These are phyloP conservation scores for Coemansia sp. DNA, from an alignment of 192 early-diverging fungal genomes.

Conservation along the genomic window DNA sequence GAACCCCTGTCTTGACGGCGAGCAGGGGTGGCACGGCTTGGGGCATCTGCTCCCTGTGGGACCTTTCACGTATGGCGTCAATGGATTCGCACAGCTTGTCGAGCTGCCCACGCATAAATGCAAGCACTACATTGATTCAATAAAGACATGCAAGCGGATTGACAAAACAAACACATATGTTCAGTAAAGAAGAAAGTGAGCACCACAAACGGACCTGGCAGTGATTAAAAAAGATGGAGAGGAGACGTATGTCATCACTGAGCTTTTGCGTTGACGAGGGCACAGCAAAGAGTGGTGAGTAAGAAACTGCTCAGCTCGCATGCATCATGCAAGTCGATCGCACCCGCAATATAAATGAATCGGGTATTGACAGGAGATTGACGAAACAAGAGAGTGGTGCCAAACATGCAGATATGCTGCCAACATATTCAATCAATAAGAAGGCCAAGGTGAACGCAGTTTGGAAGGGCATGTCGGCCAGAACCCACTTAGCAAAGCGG, in stretches of 20 bases:
- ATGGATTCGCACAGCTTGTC: background rate
- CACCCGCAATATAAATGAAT: background rate
- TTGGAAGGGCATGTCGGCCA: background rate
- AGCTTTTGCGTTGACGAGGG: background rate
- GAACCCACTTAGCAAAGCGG: background rate
- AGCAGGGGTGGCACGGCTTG: background rate
- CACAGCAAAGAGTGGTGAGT: background rate
- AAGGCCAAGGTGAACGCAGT: background rate
- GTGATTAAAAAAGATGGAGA: background rate
- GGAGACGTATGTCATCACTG: background rate
- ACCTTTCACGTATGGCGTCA: background rate
- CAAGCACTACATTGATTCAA: conserved; percentile 3
- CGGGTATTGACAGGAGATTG: background rate
- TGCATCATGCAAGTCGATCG: background rate
- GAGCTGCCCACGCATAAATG: conserved; percentile 7
- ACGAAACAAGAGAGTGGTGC: background rate
- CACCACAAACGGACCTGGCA: background rate
- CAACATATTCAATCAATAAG: background rate
- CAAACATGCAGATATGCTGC: background rate
- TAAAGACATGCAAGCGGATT: background rate
- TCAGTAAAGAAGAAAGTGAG: background rate
- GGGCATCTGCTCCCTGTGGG: background rate
- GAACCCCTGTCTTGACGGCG: background rate
- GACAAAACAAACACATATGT: background rate
- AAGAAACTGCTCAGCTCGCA: background rate